A percentile compares a stretch with the other conserved stretches of the same genome.
Conservation (phyloP, 768 basidiomycete genomes). For the Crepidotus variabilis region DNA sequence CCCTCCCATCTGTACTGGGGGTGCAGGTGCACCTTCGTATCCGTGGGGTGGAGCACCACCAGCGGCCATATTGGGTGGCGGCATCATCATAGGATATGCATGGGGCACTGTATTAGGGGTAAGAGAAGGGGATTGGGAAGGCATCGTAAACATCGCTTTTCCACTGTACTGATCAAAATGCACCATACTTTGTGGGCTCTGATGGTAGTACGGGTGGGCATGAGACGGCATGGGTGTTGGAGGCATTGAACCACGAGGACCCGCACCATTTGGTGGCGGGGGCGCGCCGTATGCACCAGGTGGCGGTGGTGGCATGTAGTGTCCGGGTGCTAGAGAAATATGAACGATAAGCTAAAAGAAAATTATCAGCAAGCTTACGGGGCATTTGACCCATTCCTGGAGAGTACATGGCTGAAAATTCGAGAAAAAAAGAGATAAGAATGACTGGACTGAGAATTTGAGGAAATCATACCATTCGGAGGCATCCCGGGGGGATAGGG, state of each 20-base stretch:
- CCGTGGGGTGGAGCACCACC: constrained; percentile 58
- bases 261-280: constrained; percentile 67
- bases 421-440: constrained; percentile 1
- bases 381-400: constrained; percentile 87
- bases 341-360: not conserved
- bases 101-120: constrained; percentile 60
- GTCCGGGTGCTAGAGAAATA: constrained; percentile 51
- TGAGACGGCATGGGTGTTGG: constrained; percentile 86
- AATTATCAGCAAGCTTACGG: constrained; percentile 45
- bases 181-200: constrained; percentile 76
- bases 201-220: constrained; percentile 85
- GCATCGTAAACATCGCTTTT: constrained; percentile 24
- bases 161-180: constrained; percentile 18
- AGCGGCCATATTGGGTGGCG: constrained; percentile 38
- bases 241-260: constrained; percentile 85
- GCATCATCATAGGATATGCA: constrained; percentile 94
- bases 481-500: constrained; percentile 78
- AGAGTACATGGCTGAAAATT: constrained; percentile 67
- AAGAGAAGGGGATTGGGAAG: constrained; percentile 2
- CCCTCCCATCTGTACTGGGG: constrained; percentile 75
- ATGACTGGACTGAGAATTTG: constrained; percentile 9
- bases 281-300: constrained; percentile 73
- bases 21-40: constrained; percentile 68
- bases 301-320: constrained; percentile 78
- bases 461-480: constrained; percentile 57